Percentiles rank a stretch among this genome's conserved stretches.
Evolutionary conservation across 2,329 filamentous ascomycete genomes (phyloP).

Genomic region (Aspergillus ochraceus): DNA sequence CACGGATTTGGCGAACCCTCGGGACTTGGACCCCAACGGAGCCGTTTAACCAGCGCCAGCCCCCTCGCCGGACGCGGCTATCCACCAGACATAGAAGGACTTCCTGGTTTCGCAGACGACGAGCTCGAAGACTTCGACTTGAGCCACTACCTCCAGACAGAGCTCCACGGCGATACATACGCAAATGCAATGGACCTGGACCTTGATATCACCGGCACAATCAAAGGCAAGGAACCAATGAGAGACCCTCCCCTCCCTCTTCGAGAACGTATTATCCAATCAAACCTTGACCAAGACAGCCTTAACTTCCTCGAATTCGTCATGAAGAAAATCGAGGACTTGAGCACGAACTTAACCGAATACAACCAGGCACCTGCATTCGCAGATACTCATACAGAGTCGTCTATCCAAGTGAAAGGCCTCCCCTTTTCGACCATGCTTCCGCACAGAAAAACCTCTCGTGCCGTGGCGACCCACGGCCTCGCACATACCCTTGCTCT

Average conservation of each 20-base stretch:
- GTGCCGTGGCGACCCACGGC: conserved; percentile 69
- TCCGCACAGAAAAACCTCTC: conserved; percentile 54
- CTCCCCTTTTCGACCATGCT: conserved; percentile 71
- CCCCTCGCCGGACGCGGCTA: conserved; percentile 58
- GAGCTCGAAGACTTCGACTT: conserved; percentile 30
- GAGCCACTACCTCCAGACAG: conserved; percentile 33
- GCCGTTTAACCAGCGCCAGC: conserved; percentile 59
- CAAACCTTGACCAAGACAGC: conserved; percentile 59
- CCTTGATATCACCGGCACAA: conserved; percentile 24
- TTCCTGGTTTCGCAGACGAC: conserved; percentile 23
- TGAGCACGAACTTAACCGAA: conserved; percentile 15
- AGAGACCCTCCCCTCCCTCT: background rate
- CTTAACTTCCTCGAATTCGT: conserved; percentile 65
- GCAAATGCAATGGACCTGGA: conserved; percentile 4
- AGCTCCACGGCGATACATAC: conserved; percentile 27
- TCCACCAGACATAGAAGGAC: conserved; percentile 26
- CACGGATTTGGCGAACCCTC: conserved; percentile 22
- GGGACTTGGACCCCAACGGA: conserved; percentile 43
- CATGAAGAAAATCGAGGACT: conserved; percentile 45
- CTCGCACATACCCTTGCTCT: conserved; percentile 73
- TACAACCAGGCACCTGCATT: conserved; percentile 4
- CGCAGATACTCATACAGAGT: background rate
- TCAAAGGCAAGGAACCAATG: conserved; percentile 31
- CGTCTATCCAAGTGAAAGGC: conserved; percentile 3
- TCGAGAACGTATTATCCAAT: conserved; percentile 47